Percentiles rank a stretch among this genome's conserved stretches.
Evolutionary conservation across 2,329 filamentous ascomycete species (phyloP).

Genomic region (Monosporascus sp.): DNA sequence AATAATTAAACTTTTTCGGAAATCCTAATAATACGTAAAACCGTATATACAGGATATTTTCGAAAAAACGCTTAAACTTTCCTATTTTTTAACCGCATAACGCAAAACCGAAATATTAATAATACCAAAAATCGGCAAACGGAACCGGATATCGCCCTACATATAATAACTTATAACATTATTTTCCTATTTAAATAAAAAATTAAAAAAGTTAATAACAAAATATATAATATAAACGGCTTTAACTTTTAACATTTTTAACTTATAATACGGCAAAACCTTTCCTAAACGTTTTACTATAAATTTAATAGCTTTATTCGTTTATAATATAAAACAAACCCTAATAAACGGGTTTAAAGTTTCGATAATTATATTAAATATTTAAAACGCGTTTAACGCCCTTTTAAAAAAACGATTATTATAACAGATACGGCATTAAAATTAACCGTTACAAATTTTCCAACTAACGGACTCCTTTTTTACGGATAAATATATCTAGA

Average conservation of each 20-base stretch:
- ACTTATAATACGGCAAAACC: background rate
- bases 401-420: background rate
- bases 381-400: background rate
- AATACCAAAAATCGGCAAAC: background rate
- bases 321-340: background rate
- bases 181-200: background rate
- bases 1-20: too few relatives aligned
- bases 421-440: background rate
- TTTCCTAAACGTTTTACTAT: background rate
- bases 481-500: background rate
- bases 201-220: background rate
- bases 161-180: background rate
- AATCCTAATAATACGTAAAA: too few relatives aligned
- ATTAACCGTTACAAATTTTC: background rate
- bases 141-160: background rate
- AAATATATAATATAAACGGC: background rate
- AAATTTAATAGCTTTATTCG: background rate
- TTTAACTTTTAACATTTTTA: background rate
- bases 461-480: background rate
- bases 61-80: too few relatives aligned
- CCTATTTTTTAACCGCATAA: background rate
- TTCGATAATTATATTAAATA: background rate
- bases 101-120: background rate
- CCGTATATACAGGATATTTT: too few relatives aligned
- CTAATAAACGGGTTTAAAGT: background rate